Conservation (phyloP, 345 rosid species). For the Orychophragmus violaceus region DNA sequence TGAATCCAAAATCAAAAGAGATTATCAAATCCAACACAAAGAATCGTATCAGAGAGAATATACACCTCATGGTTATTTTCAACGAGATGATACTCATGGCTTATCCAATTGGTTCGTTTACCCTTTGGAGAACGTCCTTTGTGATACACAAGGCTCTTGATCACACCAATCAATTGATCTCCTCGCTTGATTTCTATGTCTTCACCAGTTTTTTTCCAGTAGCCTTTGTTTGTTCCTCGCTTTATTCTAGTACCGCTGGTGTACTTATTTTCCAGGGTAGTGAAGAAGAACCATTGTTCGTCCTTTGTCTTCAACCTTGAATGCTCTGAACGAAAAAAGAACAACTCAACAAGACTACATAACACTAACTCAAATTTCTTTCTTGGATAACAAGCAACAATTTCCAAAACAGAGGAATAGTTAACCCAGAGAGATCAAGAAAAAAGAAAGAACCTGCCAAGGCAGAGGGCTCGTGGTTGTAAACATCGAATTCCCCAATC, state of each 20-base stretch:
- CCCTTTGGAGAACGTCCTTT: conserved; percentile 60
- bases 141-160: conserved; percentile 63
- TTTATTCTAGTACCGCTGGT: conserved; percentile 30
- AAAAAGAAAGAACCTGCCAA: conserved; percentile 41
- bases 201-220: conserved; percentile 69
- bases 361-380: too few species aligned
- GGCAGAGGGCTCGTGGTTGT: conserved; percentile 65
- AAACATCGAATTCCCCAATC: not conserved
- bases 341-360: too few species aligned
- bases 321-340: conserved; percentile 18
- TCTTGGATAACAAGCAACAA: not conserved
- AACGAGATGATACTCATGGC: conserved; percentile 72
- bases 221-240: conserved; percentile 55
- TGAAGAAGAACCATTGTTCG: conserved; percentile 75
- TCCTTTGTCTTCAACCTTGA: conserved; percentile 66
- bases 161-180: conserved; percentile 42
- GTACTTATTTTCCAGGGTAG: conserved; percentile 1
- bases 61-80: conserved; percentile 39
- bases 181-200: conserved; percentile 43
- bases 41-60: not conserved
- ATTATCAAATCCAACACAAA: not conserved
- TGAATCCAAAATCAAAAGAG: not conserved
- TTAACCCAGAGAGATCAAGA: not conserved
- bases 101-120: conserved; percentile 66
- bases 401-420: not conserved